phyloP scores from a whole-genome alignment of 176 grass and related monocot genomes.

The Metroxylon sagu region DNA sequence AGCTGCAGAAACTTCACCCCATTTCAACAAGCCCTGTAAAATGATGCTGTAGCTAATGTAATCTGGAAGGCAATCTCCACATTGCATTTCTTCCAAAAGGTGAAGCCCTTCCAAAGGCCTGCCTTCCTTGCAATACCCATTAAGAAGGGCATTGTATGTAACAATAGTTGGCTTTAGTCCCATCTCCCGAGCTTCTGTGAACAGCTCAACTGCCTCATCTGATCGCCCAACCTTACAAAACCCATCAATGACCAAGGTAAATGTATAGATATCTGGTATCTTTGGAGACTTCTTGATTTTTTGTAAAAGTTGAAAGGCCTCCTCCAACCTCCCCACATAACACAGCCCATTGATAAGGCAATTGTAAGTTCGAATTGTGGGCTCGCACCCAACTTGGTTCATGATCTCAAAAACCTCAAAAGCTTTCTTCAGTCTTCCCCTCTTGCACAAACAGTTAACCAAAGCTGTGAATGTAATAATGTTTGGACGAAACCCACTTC shows the following conservation, averaged over 20 bases:
- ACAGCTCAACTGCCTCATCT: slow-evolving; percentile 51
- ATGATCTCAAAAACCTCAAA: slow-evolving; percentile 65
- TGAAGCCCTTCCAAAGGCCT: slow-evolving; percentile 40
- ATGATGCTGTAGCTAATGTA: slow-evolving; percentile 64
- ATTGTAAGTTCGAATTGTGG: slow-evolving; percentile 72
- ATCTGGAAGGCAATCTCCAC: slow-evolving; percentile 23
- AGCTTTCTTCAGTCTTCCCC: slow-evolving; percentile 52
- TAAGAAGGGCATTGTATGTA: slow-evolving; percentile 82
- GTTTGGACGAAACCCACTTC: slow-evolving; percentile 41
- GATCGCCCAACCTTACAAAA: slow-evolving; percentile 75
- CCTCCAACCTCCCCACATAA: slow-evolving; percentile 84
- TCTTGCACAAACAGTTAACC: slow-evolving; percentile 62
- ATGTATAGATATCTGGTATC: slow-evolving; percentile 67
- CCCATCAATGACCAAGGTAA: slow-evolving; percentile 56
- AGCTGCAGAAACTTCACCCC: slow-evolving; percentile 36
- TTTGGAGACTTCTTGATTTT: slow-evolving; percentile 55
- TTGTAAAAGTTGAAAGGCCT: slow-evolving; percentile 46
- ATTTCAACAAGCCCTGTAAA: slow-evolving; percentile 50
- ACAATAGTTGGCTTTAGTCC: slow-evolving; percentile 51
- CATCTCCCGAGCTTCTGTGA: slow-evolving; percentile 31
- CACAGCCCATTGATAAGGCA: slow-evolving; percentile 62
- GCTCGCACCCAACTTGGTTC: slow-evolving; percentile 39
- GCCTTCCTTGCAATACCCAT: slow-evolving; percentile 67
- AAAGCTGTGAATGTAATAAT: slow-evolving; percentile 48
- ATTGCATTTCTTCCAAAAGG: slow-evolving; percentile 71